phyloP scores from a whole-genome alignment of 768 basidiomycete species.

The Leucocoprinus leucothites region DNA sequence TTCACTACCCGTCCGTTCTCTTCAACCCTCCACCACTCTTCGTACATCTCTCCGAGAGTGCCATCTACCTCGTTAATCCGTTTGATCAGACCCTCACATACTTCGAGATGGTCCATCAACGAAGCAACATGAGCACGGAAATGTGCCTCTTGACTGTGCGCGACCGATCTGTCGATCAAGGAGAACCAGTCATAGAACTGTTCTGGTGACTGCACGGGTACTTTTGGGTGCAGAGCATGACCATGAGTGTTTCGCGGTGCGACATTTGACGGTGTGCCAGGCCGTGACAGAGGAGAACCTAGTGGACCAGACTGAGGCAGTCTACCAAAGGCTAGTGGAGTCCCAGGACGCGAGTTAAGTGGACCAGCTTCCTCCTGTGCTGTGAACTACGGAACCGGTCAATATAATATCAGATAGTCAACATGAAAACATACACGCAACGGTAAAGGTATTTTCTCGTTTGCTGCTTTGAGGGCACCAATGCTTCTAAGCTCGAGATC shows the following conservation, averaged over 20 bases:
- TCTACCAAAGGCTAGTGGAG: conserved; percentile 25
- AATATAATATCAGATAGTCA: conserved; percentile 3
- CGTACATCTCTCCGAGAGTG: conserved; percentile 79
- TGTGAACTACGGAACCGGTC: conserved; percentile 24
- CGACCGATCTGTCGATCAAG: conserved; percentile 83
- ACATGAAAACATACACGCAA: conserved; percentile 55
- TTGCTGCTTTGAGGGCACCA: conserved; percentile 54
- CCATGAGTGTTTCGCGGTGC: conserved; percentile 10
- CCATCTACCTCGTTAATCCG: conserved; percentile 69
- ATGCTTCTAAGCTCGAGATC: conserved; percentile 71
- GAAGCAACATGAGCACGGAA: conserved; percentile 82
- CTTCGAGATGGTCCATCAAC: conserved; percentile 71
- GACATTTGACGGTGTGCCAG: conserved; percentile 38
- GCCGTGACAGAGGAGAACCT: conserved; percentile 26
- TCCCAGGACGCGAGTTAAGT: conserved; percentile 35
- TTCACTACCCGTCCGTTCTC: conserved; percentile 90
- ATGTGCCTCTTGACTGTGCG: conserved; percentile 91
- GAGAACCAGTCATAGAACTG: conserved; percentile 98
- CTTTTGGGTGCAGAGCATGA: conserved; percentile 68
- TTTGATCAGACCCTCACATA: conserved; percentile 73
- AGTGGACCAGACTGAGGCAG: conserved; percentile 1
- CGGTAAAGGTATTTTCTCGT: conserved; percentile 62
- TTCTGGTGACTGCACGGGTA: conserved; percentile 85
- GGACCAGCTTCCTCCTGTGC: conserved; percentile 20
- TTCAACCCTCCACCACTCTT: conserved; percentile 84